Base-by-base conservation (phyloP, 2,329 filamentous ascomycete genomes). In the Trichoderma gracile region DNA sequence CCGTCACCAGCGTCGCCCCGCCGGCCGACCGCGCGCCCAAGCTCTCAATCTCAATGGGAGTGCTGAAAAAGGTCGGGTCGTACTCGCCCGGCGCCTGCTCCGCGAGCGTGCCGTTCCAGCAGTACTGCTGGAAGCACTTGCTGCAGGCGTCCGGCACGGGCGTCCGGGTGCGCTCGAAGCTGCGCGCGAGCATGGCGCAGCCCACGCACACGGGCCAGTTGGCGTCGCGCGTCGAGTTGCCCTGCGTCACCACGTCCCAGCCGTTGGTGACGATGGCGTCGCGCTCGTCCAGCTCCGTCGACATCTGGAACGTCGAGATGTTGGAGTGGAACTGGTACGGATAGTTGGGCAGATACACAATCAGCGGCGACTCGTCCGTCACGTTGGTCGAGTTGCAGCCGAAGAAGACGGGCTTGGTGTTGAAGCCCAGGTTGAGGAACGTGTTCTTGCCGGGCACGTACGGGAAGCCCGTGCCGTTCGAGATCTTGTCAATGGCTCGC, bases 251-350 rank as follows among this genome's bases (percentile, higher is more conserved):
- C 19, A 89, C 86, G 69, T 95, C 86, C 79, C 90, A 95, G 21
- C 92, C 94, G 78, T 99, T 98, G 69, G 85, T 76, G 72, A 99
- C 92, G 73, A 97, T 91, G 67, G 84, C 83, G 74, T 97, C 86
- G 67, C 94, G 90, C 78, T 92, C 77, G 1, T 73, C 76, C 70
- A 86, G 77, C 42, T 84, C 81, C 81, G 93, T 92, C 46, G 77
- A 76, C 43, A 87, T 80, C 66, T 87, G 81, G 75, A 90, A 94
- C 55, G 94, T 97, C 2, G 89, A 90, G 7, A 89, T 83, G 79
- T 98, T 98, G 75, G 88, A 90, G 68, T 82, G 78, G 73, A 84
- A 85, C 53, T 88, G 84, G 78, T 96, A 97, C 1, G 93, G 93
- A 23, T 88, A 83, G 75, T 78, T 78, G 70, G 95, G 92, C 52